These are phyloP conservation scores for Salvia sclarea DNA, from an alignment of 305 asterid species.

Conservation along the genomic window DNA sequence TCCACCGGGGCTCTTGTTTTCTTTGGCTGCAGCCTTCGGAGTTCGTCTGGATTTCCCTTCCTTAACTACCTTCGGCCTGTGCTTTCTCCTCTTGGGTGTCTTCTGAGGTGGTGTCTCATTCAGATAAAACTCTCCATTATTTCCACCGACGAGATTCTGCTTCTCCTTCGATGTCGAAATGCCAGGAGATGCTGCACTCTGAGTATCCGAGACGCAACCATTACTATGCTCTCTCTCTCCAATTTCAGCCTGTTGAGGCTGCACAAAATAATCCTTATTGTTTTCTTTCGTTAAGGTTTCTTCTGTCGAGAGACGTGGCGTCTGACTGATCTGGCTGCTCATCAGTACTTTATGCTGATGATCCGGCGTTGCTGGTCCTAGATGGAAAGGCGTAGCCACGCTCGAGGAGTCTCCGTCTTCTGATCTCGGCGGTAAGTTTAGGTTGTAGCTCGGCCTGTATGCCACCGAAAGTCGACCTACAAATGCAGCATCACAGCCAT, in stretches of 20 bases:
- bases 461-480: constrained; percentile 53
- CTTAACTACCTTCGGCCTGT: constrained; percentile 68
- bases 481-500: constrained; percentile 35
- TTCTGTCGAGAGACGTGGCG: constrained; percentile 31
- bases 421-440: constrained; percentile 40
- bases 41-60: constrained; percentile 64
- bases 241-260: constrained; percentile 37
- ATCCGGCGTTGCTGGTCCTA: constrained; percentile 59
- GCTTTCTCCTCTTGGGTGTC: constrained; percentile 69
- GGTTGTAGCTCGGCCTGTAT: constrained; percentile 40
- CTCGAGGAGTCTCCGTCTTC: constrained; percentile 44
- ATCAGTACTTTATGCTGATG: constrained; percentile 40
- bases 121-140: constrained; percentile 45
- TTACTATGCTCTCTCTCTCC: constrained; percentile 31
- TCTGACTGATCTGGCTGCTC: constrained; percentile 36
- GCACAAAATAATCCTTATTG: constrained; percentile 33
- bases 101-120: constrained; percentile 60
- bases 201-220: constrained; percentile 31
- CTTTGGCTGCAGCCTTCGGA: constrained; percentile 45
- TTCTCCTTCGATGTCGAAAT: constrained; percentile 37
- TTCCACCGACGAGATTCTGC: constrained; percentile 31
- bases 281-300: constrained; percentile 38
- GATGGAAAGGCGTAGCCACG: constrained; percentile 36
- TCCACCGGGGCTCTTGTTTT: constrained; percentile 37
- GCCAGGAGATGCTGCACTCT: constrained; percentile 40